These are phyloP conservation scores for Neopestalotiopsis sp. DNA, from an alignment of 2,329 filamentous ascomycete genomes.

Conservation along the genomic window DNA sequence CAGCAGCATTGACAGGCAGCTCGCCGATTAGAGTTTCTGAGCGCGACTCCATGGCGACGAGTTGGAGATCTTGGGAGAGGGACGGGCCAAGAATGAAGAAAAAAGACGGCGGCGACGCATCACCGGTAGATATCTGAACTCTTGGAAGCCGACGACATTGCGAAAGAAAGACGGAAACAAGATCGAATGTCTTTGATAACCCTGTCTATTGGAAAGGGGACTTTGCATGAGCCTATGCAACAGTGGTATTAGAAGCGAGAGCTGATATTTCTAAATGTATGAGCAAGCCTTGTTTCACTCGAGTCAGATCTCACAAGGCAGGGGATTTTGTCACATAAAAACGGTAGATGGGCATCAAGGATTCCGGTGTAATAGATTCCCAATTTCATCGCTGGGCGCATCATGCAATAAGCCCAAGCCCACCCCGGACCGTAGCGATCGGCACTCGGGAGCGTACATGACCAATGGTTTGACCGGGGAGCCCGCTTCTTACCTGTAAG, in stretches of 20 bases:
- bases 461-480: background rate
- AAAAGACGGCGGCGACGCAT: background rate
- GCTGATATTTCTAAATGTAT: background rate
- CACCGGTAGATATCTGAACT: background rate
- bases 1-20: conserved; percentile 15
- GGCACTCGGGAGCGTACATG: background rate
- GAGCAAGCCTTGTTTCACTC: background rate
- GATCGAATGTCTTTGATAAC: background rate
- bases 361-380: background rate
- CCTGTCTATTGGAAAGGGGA: conserved; percentile 1
- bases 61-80: background rate
- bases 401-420: background rate
- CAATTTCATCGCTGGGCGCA: background rate
- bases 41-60: background rate
- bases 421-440: background rate
- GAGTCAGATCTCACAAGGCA: conserved; percentile 2
- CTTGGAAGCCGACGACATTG: background rate
- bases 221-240: background rate
- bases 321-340: background rate
- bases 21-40: conserved; percentile 3
- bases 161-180: background rate
- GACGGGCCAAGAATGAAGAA: background rate
- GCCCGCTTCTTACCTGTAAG: background rate
- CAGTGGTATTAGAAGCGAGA: background rate
- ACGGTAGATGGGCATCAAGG: background rate